phyloP scores from a whole-genome alignment of 208 protist genomes.

The Naegleria gruberi region DNA sequence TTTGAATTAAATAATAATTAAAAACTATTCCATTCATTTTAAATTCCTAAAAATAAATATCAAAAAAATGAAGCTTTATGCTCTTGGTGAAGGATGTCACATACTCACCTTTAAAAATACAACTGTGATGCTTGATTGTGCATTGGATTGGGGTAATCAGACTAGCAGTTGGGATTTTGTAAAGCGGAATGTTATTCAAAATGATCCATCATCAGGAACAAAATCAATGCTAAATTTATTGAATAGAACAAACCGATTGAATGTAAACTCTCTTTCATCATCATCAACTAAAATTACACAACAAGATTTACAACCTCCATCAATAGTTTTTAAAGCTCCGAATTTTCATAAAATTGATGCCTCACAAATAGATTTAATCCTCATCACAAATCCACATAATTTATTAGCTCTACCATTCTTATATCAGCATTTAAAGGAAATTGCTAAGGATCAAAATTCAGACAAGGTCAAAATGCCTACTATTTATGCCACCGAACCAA shows the following conservation, averaged over 20 bases:
- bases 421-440: not conserved
- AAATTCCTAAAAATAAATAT: not conserved
- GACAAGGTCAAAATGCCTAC: not conserved
- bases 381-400: not conserved
- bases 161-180: not conserved
- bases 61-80: not conserved
- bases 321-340: not conserved
- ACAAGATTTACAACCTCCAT: not conserved
- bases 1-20: no score
- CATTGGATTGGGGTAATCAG: not conserved
- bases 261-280: not conserved
- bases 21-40: no score
- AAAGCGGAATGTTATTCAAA: not conserved
- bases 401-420: constrained; percentile 3
- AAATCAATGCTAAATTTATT: not conserved
- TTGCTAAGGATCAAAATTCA: not conserved
- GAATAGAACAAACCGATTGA: not conserved
- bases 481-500: constrained; percentile 18
- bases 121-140: not conserved
- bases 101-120: constrained; percentile 6
- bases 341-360: constrained; percentile 11
- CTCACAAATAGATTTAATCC: not conserved
- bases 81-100: not conserved
- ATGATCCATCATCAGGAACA: not conserved
- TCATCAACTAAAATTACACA: not conserved